phyloP scores from a whole-genome alignment of 2,329 filamentous ascomycete species.

The Colletotrichum orbiculare region DNA sequence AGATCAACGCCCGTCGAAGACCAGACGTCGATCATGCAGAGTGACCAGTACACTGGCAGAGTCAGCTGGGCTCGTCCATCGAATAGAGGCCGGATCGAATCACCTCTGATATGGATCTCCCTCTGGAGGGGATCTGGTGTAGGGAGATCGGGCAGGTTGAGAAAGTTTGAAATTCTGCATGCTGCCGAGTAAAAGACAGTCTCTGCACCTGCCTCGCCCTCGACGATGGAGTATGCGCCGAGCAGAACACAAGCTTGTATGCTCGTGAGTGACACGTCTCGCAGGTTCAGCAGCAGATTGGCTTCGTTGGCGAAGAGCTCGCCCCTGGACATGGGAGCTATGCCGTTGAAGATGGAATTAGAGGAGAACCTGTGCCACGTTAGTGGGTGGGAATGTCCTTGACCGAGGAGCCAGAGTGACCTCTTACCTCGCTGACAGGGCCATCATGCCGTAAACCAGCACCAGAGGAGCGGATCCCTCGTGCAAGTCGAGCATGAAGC shows the following conservation, averaged over 20 bases:
- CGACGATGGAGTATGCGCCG: conserved; percentile 46
- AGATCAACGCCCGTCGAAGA: conserved; percentile 40
- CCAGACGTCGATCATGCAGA: conserved; percentile 41
- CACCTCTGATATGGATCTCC: conserved; percentile 49
- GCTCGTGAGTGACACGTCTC: conserved; percentile 48
- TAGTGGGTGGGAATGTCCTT: background rate
- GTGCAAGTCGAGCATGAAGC: conserved; percentile 40
- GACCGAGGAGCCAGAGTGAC: background rate
- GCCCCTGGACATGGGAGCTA: conserved; percentile 40
- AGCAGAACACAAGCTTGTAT: conserved; percentile 54
- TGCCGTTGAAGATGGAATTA: conserved; percentile 36
- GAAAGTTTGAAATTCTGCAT: conserved; percentile 48
- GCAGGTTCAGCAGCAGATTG: conserved; percentile 45
- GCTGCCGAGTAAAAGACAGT: conserved; percentile 52
- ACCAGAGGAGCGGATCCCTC: conserved; percentile 39
- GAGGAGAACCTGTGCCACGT: conserved; percentile 38
- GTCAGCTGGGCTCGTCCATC: background rate
- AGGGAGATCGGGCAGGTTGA: conserved; percentile 49
- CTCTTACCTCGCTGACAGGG: conserved; percentile 39
- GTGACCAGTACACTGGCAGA: conserved; percentile 38
- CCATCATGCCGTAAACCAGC: conserved; percentile 42
- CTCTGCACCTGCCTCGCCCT: conserved; percentile 49
- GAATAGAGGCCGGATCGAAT: background rate
- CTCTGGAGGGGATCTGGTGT: conserved; percentile 43
- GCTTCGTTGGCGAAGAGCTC: conserved; percentile 40